These are phyloP conservation scores for Euptelea pleiosperma DNA, from an alignment of 164 flowering plant genomes.

Conservation along the genomic window DNA sequence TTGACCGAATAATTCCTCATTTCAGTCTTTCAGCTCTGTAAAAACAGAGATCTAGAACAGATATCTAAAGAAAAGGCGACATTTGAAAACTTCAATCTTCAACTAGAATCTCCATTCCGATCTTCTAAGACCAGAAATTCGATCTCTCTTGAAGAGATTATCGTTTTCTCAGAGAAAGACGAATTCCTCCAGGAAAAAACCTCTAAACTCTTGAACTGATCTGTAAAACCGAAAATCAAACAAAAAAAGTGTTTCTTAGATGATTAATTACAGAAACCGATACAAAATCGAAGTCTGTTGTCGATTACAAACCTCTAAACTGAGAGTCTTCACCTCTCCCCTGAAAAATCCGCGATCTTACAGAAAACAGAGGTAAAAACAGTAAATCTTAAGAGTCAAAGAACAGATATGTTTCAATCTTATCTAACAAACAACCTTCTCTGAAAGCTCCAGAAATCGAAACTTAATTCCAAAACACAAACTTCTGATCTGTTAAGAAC, in stretches of 20 bases:
- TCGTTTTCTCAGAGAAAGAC: background rate
- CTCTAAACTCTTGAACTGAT: background rate
- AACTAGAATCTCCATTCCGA: conserved; percentile 9
- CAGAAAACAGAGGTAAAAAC: background rate
- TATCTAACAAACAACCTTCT: background rate
- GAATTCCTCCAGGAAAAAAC: background rate
- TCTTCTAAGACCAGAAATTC: conserved; percentile 12
- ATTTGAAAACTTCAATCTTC: conserved; percentile 11
- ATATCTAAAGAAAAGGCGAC: conserved; percentile 7
- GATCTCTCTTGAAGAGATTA: background rate
- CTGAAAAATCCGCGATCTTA: background rate
- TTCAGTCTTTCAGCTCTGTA: background rate
- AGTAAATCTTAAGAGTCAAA: conserved; percentile 7
- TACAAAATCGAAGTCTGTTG: background rate
- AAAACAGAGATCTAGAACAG: conserved; percentile 11
- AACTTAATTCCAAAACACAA: background rate
- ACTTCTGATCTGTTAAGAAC: no score
- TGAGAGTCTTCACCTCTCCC: background rate
- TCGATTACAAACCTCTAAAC: conserved; percentile 18
- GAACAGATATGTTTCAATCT: background rate
- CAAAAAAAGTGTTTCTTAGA: background rate
- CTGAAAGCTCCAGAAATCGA: background rate
- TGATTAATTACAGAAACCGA: background rate
- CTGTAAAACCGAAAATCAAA: conserved; percentile 12
- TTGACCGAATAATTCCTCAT: background rate